Evolutionary conservation across 2,329 filamentous ascomycete species (phyloP).

Genomic region (Fusarium chaquense): DNA sequence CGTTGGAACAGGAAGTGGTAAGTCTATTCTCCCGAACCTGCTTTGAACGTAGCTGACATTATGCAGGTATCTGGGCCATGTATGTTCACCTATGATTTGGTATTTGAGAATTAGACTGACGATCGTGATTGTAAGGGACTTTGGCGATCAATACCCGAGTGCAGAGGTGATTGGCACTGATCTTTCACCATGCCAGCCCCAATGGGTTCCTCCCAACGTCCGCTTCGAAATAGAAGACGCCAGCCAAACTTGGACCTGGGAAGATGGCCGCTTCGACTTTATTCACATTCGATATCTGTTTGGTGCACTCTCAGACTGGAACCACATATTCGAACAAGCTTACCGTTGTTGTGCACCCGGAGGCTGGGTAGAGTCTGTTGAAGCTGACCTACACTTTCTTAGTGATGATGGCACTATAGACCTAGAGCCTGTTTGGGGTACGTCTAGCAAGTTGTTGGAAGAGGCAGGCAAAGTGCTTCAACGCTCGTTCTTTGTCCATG

Average conservation of each 20-base stretch:
- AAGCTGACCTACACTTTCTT: constrained; percentile 25
- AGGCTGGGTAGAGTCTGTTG: constrained; percentile 40
- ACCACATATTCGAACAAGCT: constrained; percentile 26
- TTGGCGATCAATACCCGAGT: constrained; percentile 35
- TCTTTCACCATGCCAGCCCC: constrained; percentile 38
- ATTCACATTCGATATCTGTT: constrained; percentile 41
- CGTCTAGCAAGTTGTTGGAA: constrained; percentile 14
- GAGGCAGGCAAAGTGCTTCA: constrained; percentile 28
- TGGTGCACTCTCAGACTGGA: constrained; percentile 38
- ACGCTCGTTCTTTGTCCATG: constrained; percentile 31
- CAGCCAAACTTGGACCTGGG: constrained; percentile 33
- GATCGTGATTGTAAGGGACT: constrained; percentile 7
- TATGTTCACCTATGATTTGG: not conserved
- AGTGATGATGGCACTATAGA: constrained; percentile 37
- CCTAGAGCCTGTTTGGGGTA: not conserved
- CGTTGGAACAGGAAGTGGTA: constrained; percentile 29
- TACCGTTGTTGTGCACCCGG: constrained; percentile 39
- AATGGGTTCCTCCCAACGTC: constrained; percentile 42
- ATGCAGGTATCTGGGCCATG: constrained; percentile 28
- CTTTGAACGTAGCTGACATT: accelerated
- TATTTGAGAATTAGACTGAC: not conserved
- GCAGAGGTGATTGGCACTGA: constrained; percentile 35
- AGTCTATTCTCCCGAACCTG: accelerated
- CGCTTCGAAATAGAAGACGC: constrained; percentile 41
- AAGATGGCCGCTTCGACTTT: constrained; percentile 27